Base-by-base conservation (phyloP, 805 yeast species). In the Schwanniomyces polymorphus region DNA sequence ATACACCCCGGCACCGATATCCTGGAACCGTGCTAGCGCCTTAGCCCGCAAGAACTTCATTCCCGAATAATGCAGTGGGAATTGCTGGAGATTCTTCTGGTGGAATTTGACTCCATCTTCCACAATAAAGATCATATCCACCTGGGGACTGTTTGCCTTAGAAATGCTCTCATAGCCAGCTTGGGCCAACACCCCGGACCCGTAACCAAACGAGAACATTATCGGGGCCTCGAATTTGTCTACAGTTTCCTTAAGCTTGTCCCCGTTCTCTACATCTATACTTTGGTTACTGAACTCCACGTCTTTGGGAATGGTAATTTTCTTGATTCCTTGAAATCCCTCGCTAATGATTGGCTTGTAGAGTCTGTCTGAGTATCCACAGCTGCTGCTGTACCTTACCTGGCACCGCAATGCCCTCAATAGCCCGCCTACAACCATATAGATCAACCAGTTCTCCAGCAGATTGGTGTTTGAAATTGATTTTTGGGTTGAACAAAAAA, bases 121-220 rank as follows among this genome's bases (percentile, higher is more conserved):
- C 2, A 91, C 97, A 1, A 88, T 90, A 57, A 87, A 83, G 10
- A 92, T 86, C 65, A 94, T 67, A 63, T 94, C 99, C 10, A 89
- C 80, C 64, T 94, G 98, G 75, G 26, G 43, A 3, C 21, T 12
- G 8, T 17, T 12, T 27, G 10, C 64, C 60, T 9, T 61, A 54
- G 3, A 60, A 46, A 7, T 21, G 3, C 55, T 54, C 2, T 54
- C 56, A 52, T 79, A 76, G 5, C 74, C 70, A 1, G 55, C 57
- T 63, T 92, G 99, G 31, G 81, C 76, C 58, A 94, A 88, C 1
- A 94, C 97, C 4, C 97, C 97, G 7, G 96, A 87, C 2, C 99
- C 99, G 65, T 92, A 92, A 0, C 97, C 99, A 67, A 92, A 88
- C 0, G 97, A 85, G 57, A 81, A 87, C 45, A 82, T 72, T 11